phyloP scores from a whole-genome alignment of 257 asterid species.

The Mitragyna speciosa region DNA sequence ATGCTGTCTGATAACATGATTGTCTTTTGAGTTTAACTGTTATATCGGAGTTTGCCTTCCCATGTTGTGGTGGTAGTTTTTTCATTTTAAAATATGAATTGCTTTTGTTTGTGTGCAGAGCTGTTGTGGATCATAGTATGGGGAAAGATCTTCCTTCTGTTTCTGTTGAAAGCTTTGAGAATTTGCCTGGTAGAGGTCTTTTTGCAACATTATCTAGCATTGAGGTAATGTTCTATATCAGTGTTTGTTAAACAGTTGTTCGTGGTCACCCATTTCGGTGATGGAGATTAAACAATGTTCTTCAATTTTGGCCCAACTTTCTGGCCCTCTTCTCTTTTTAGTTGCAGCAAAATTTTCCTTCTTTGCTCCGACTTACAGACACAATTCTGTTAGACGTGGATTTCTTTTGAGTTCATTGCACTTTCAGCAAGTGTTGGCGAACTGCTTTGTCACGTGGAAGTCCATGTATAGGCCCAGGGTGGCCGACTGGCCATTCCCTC shows the following conservation, averaged over 20 bases:
- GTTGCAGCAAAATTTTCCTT: neutral
- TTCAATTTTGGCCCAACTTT: neutral
- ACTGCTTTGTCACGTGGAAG: too few relatives aligned
- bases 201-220: conserved; percentile 75
- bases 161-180: conserved; percentile 86
- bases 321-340: neutral
- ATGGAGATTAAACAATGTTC: neutral
- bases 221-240: conserved; percentile 53
- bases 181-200: conserved; percentile 94
- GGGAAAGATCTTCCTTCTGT: conserved; percentile 95
- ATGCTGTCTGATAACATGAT: neutral
- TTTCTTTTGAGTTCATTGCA: neutral
- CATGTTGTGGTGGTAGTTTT: neutral
- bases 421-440: neutral
- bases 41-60: neutral
- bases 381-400: neutral
- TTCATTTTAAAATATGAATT: neutral
- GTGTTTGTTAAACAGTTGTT: neutral
- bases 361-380: neutral
- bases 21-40: neutral
- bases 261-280: neutral
- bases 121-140: conserved; percentile 87
- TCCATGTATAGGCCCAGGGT: too few relatives aligned
- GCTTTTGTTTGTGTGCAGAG: conserved; percentile 57
- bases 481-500: too few relatives aligned